Base-by-base conservation (phyloP, 208 protist genomes). In the Leishmania tropica region DNA sequence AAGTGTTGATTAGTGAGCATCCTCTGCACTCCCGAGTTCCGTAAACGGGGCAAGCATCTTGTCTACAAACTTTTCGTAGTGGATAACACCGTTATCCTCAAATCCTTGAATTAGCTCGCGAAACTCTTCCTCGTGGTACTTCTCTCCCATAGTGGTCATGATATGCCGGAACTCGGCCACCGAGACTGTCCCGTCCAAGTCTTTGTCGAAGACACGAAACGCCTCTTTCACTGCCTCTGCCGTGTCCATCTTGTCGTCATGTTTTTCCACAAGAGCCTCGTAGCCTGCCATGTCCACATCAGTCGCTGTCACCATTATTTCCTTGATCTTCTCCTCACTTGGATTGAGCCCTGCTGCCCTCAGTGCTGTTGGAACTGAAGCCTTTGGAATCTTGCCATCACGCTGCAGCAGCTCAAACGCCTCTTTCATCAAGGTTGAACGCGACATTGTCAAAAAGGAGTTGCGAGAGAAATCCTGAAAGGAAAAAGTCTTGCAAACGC, bases 81-180 rank as follows among this genome's bases (percentile, higher is more conserved):
- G 93, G 84, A 98, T 96, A 28, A 96, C 87, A 60, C 96, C 96
- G 88, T 94, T 91, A 13, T 97, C 93, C 21, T 97, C 94, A 79
- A 98, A 98, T 0, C 96, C 95, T 73, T 97, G 90, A 84, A 99
- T 98, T 17, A 99, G 74, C 72, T 98, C 95, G 60, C 93, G 89
- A 67, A 98, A 96, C 74, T 99, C 97, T 54, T 99, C 97, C 62
- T 99, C 97, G 73, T 94, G 93, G 80, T 99, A 97, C 84, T 99
- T 99, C 84, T 99, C 98, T 45, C 98, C 98, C 87, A 99, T 94
- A 28, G 97, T 99, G 2, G 97, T 99, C 96, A 99, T 99, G 60
- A 99, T 98, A 80, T 99, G 97, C 53, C 96, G 93, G 76, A 99
- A 97, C 81, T 99, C 98, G n/a, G 91, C 91, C 48, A 98, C 95